A percentile compares a stretch with the other conserved stretches of the same genome.
Conservation (phyloP, 257 asterid genomes). For the Nicotiana paniculata region DNA sequence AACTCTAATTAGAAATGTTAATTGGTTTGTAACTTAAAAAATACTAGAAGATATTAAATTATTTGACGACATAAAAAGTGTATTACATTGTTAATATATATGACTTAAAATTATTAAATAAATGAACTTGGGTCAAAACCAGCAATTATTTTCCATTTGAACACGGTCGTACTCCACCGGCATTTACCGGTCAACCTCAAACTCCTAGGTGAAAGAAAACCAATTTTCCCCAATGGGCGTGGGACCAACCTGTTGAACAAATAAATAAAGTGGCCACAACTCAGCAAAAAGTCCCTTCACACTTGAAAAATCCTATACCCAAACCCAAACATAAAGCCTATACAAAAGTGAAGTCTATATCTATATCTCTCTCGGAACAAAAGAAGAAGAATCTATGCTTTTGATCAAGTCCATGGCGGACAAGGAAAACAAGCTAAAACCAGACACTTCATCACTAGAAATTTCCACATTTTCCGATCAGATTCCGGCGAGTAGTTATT, state of each 20-base stretch:
- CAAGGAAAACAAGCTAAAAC: neutral
- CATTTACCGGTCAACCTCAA: constrained; percentile 47
- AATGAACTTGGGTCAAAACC: neutral
- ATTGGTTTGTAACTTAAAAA: too few relatives aligned
- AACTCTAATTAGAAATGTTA: too few relatives aligned
- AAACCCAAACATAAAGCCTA: constrained; percentile 3
- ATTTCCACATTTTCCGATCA: constrained; percentile 28
- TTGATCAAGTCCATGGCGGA: constrained; percentile 24
- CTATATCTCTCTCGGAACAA: neutral
- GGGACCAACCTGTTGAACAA: constrained; percentile 15
- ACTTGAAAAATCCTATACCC: constrained; percentile 13
- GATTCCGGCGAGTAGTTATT: constrained; percentile 18
- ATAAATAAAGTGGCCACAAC: neutral
- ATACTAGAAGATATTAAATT: too few relatives aligned
- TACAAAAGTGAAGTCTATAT: neutral
- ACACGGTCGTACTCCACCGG: constrained; percentile 32
- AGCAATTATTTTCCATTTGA: neutral
- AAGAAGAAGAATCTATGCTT: constrained; percentile 20
- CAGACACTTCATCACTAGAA: constrained; percentile 4
- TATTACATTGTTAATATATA: too few relatives aligned
- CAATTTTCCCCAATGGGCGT: too few relatives aligned
- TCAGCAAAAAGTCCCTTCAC: constrained; percentile 21
- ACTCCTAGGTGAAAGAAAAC: constrained; percentile 1
- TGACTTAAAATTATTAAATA: too few relatives aligned
- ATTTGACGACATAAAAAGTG: too few relatives aligned